A percentile compares a stretch with the other conserved stretches of the same genome.
Evolutionary conservation across 1,139 yeast species (phyloP).

Genomic region (Suhomyces panamericanus): DNA sequence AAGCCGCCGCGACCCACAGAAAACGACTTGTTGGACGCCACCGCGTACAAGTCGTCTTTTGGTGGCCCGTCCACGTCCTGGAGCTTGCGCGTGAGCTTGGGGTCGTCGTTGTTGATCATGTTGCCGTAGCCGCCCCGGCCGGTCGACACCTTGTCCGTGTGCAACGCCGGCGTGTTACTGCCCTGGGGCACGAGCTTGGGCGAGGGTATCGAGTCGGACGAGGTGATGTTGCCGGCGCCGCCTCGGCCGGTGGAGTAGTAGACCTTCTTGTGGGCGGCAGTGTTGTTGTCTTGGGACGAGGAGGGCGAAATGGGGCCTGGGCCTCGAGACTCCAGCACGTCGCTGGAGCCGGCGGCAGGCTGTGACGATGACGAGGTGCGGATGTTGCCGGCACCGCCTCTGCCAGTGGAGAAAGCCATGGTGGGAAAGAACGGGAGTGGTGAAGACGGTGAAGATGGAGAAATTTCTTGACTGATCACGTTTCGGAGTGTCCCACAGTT

Average conservation of each 20-base stretch:
- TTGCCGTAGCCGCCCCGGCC: slow-evolving; percentile 86
- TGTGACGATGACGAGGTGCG: slow-evolving; percentile 20
- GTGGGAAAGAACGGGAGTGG: not conserved
- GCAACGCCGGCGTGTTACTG: slow-evolving; percentile 61
- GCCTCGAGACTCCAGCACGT: slow-evolving; percentile 1
- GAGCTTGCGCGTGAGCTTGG: slow-evolving; percentile 59
- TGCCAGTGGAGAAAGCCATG: slow-evolving; percentile 24
- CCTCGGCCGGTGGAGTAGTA: slow-evolving; percentile 74
- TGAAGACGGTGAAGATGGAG: not conserved
- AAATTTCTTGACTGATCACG: slow-evolving; percentile 13
- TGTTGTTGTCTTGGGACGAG: slow-evolving; percentile 4
- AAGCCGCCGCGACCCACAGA: slow-evolving; percentile 51
- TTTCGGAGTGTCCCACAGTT: slow-evolving; percentile 9
- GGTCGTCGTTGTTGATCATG: slow-evolving; percentile 66
- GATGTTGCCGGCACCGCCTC: slow-evolving; percentile 30
- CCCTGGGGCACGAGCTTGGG: slow-evolving; percentile 62
- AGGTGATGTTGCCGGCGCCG: slow-evolving; percentile 72
- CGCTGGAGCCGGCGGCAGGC: not conserved
- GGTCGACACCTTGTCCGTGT: slow-evolving; percentile 61
- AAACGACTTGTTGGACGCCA: slow-evolving; percentile 41
- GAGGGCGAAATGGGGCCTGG: slow-evolving; percentile 11
- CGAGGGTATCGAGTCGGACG: slow-evolving; percentile 46
- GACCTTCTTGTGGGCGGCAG: slow-evolving; percentile 30
- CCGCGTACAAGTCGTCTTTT: slow-evolving; percentile 36
- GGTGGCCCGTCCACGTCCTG: slow-evolving; percentile 62